Evolutionary conservation across 2,329 filamentous ascomycete genomes (phyloP).

Genomic region (Alternaria arborescens): DNA sequence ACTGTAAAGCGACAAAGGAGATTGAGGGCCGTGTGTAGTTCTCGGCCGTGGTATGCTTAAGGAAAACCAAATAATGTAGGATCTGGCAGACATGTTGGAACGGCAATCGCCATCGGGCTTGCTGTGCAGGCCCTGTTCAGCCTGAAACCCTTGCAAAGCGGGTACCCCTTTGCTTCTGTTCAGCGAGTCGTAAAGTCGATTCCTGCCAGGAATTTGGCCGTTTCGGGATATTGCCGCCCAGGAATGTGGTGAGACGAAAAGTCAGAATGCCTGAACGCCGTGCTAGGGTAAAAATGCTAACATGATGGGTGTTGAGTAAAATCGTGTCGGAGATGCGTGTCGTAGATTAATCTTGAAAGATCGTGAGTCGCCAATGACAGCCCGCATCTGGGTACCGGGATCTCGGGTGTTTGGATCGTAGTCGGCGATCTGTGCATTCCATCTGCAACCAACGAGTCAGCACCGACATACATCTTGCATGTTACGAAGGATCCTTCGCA

Average conservation of each 20-base stretch:
- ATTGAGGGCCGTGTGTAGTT: not conserved
- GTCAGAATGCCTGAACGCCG: constrained; percentile 44
- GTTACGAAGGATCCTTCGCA: constrained; percentile 15
- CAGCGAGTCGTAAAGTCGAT: constrained; percentile 30
- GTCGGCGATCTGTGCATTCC: constrained; percentile 37
- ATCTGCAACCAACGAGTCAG: constrained; percentile 37
- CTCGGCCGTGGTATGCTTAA: not conserved
- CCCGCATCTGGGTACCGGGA: constrained; percentile 18
- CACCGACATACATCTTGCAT: constrained; percentile 28
- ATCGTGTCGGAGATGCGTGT: constrained; percentile 17
- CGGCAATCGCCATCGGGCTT: constrained; percentile 6
- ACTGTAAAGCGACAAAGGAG: constrained; percentile 16
- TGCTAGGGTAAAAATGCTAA: constrained; percentile 46
- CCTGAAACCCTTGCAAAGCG: constrained; percentile 41
- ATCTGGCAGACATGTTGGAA: not conserved
- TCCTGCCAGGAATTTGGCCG: constrained; percentile 26
- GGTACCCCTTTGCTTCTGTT: constrained; percentile 45
- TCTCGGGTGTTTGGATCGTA: constrained; percentile 32
- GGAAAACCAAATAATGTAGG: constrained; percentile 9
- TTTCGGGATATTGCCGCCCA: constrained; percentile 35
- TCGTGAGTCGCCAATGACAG: constrained; percentile 23
- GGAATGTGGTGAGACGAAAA: constrained; percentile 30
- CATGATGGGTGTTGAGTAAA: constrained; percentile 25
- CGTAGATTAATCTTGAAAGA: constrained; percentile 8
- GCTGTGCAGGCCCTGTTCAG: constrained; percentile 32